A percentile compares a stretch with the other conserved stretches of the same genome.
Evolutionary conservation across 2,329 filamentous ascomycete genomes (phyloP).

Genomic region (Sclerotinia borealis): DNA sequence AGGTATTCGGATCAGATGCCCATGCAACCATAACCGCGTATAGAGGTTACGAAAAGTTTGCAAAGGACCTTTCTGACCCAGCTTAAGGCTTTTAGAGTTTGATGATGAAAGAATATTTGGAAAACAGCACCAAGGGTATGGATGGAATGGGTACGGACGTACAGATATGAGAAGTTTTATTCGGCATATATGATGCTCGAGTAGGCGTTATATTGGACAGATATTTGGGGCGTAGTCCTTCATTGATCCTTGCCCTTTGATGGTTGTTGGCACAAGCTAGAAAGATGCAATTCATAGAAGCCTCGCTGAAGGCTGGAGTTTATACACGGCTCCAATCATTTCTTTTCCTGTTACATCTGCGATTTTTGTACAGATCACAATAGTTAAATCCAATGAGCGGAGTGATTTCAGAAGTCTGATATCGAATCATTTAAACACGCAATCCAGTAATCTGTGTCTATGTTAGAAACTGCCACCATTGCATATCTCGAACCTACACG

Average conservation of each 20-base stretch:
- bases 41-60: constrained; percentile 25
- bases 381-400: background rate
- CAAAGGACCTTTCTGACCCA: constrained; percentile 19
- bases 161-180: background rate
- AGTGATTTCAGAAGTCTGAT: background rate
- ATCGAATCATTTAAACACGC: background rate
- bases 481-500: background rate
- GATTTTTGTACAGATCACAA: background rate
- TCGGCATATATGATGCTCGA: background rate
- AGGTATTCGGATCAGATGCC: constrained; percentile 22
- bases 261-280: background rate
- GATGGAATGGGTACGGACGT: background rate
- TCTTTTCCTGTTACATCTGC: background rate
- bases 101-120: background rate
- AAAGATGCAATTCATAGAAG: background rate
- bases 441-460: background rate
- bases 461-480: background rate
- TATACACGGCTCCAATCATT: background rate
- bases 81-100: background rate
- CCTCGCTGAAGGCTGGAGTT: background rate
- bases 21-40: constrained; percentile 22
- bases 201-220: background rate
- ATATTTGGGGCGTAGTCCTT: background rate
- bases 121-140: background rate
- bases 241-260: background rate